A percentile compares a stretch with the other conserved stretches of the same genome.
Evolutionary conservation across 2,329 filamentous ascomycete genomes (phyloP).

Genomic region (Cladophialophora carrionii): DNA sequence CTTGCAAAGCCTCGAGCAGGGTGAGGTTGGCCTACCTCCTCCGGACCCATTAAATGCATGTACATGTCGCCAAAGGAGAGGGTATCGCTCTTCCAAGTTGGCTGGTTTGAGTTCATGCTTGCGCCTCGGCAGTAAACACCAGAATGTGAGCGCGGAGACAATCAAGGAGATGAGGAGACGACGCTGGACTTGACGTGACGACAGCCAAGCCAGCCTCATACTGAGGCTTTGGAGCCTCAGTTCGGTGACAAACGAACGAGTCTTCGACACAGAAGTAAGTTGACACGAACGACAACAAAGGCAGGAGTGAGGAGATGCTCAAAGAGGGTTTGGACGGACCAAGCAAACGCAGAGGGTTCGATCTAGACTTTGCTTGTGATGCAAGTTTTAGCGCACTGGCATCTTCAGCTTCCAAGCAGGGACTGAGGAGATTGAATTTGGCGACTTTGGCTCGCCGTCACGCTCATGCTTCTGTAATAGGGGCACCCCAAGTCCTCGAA

Average conservation of each 20-base stretch:
- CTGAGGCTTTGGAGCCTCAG: not conserved
- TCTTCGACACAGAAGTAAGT: not conserved
- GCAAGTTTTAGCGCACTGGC: not conserved
- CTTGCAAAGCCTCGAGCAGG: not conserved
- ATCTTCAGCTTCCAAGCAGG: not conserved
- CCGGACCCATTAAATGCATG: slow-evolving; percentile 30
- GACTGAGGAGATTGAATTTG: not conserved
- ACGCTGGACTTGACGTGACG: slow-evolving; percentile 20
- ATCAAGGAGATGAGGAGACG: slow-evolving; percentile 19
- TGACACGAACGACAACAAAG: not conserved
- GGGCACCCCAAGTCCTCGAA: not conserved
- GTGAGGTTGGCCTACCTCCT: slow-evolving; percentile 19
- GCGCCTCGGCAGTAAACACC: slow-evolving; percentile 16
- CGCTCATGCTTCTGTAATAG: not conserved
- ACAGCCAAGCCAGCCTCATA: slow-evolving; percentile 23
- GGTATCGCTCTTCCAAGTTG: slow-evolving; percentile 22
- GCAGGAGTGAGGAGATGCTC: not conserved
- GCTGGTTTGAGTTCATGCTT: slow-evolving; percentile 13
- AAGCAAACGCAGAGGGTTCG: not conserved
- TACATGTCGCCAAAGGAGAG: slow-evolving; percentile 28
- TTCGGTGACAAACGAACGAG: not conserved
- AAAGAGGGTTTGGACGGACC: not conserved
- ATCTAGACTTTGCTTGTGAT: not conserved
- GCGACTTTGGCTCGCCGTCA: not conserved
- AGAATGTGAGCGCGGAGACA: slow-evolving; percentile 14